Conservation (phyloP, 2,329 filamentous ascomycete genomes). For the Sphaerulina musiva region DNA sequence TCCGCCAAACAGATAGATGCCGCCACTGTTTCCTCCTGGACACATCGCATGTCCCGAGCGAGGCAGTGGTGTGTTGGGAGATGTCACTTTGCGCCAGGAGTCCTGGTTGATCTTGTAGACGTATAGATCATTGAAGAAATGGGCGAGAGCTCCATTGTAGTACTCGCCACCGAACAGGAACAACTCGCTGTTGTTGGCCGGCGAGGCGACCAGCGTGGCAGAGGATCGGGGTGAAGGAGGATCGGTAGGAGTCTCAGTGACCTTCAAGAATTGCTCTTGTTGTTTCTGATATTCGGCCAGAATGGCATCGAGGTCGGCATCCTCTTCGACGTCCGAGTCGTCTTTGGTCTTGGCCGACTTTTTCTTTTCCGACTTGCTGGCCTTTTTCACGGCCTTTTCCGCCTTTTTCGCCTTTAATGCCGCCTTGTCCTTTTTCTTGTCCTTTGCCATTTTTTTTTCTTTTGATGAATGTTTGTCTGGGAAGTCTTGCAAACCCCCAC, state of each 20-base stretch:
- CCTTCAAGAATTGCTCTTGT: conserved; percentile 88
- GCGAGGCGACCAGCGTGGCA: conserved; percentile 75
- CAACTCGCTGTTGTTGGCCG: conserved; percentile 77
- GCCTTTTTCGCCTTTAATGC: conserved; percentile 43
- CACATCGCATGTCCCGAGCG: conserved; percentile 93
- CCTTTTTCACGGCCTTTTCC: conserved; percentile 60
- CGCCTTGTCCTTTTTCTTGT: conserved; percentile 37
- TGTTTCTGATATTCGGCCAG: conserved; percentile 85
- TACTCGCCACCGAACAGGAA: conserved; percentile 93
- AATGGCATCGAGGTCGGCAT: conserved; percentile 86
- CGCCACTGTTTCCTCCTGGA: conserved; percentile 73
- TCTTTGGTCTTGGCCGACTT: conserved; percentile 67
- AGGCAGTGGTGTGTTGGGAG: conserved; percentile 83
- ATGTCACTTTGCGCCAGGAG: conserved; percentile 85
- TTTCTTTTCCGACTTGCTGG: conserved; percentile 66
- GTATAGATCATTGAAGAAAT: conserved; percentile 61
- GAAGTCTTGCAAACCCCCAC: too few relatives aligned
- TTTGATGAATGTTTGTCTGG: too few relatives aligned
- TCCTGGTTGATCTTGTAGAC: conserved; percentile 72
- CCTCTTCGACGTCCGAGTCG: conserved; percentile 82
- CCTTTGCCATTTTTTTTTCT: conserved; percentile 45
- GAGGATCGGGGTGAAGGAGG: conserved; percentile 75
- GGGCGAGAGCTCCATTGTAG: conserved; percentile 81
- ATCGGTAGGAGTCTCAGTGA: conserved; percentile 69
- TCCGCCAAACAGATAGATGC: conserved; percentile 88